phyloP scores from a whole-genome alignment of 1,284 basidiomycete genomes.

The Moesziomyces globuligerus region DNA sequence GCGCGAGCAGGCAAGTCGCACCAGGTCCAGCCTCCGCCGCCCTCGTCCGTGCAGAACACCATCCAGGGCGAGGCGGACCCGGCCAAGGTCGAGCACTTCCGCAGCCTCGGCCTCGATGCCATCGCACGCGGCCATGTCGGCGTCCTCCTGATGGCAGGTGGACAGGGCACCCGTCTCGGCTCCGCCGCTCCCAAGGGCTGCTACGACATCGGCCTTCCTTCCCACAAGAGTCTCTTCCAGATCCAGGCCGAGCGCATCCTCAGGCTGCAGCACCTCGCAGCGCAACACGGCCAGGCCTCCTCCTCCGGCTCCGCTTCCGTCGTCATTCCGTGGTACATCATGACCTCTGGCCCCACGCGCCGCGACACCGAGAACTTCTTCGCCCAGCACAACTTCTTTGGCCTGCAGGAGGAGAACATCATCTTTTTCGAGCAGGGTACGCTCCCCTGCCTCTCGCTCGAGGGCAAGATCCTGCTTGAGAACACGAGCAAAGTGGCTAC shows the following conservation, averaged over 20 bases:
- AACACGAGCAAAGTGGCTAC: constrained; percentile 81
- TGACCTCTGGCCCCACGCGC: constrained; percentile 97
- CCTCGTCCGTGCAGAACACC: constrained; percentile 49
- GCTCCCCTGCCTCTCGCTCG: constrained; percentile 90
- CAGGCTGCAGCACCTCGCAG: constrained; percentile 80
- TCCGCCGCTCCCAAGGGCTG: constrained; percentile 94
- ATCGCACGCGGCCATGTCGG: constrained; percentile 84
- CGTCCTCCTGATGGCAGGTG: constrained; percentile 95
- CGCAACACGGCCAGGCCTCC: constrained; percentile 70
- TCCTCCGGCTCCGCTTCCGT: constrained; percentile 70
- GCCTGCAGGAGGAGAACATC: constrained; percentile 81
- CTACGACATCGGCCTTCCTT: constrained; percentile 94
- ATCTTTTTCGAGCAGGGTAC: constrained; percentile 99
- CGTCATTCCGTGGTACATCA: constrained; percentile 95
- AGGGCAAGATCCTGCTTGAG: constrained; percentile 93
- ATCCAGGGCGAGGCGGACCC: constrained; percentile 50
- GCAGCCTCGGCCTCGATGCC: constrained; percentile 79
- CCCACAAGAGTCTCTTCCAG: constrained; percentile 92
- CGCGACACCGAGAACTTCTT: constrained; percentile 88
- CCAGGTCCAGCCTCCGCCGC: constrained; percentile 52
- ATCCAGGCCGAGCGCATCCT: constrained; percentile 94
- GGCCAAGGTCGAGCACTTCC: constrained; percentile 71
- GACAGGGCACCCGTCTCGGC: constrained; percentile 94
- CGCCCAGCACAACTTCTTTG: constrained; percentile 81
- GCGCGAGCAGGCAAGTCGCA: constrained; percentile 70